Conservation (phyloP, 352 stramenopile species). For the Phytophthora vignae region DNA sequence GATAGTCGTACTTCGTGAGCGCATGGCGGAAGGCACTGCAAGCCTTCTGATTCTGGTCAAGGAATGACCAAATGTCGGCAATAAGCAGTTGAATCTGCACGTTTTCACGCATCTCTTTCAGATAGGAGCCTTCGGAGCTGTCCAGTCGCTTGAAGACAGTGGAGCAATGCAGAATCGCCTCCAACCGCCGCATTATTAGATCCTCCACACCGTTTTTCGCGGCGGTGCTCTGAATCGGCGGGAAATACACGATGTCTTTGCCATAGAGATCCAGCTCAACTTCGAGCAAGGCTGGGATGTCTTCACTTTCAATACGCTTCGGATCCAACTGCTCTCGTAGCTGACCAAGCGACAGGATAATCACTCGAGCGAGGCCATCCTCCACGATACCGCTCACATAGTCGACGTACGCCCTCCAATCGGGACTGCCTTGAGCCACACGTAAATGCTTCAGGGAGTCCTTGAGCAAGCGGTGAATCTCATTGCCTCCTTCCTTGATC, state of each 20-base stretch:
- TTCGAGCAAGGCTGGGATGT: slow-evolving; percentile 89
- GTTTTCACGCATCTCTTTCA: slow-evolving; percentile 91
- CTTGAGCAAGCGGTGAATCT: slow-evolving; percentile 90
- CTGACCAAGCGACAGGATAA: slow-evolving; percentile 72
- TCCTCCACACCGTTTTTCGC: slow-evolving; percentile 68
- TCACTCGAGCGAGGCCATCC: slow-evolving; percentile 76
- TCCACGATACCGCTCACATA: slow-evolving; percentile 93
- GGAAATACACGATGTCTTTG: slow-evolving; percentile 87
- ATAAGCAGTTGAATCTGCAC: slow-evolving; percentile 78
- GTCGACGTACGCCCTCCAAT: slow-evolving; percentile 94
- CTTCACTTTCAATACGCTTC: slow-evolving; percentile 81
- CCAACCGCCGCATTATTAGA: slow-evolving; percentile 68
- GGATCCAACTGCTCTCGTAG: slow-evolving; percentile 89
- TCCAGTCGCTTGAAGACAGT: slow-evolving; percentile 90
- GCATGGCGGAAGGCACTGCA: slow-evolving; percentile 68
- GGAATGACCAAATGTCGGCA: slow-evolving; percentile 81
- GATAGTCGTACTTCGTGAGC: slow-evolving; percentile 92
- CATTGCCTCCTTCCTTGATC: slow-evolving; percentile 91
- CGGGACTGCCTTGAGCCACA: slow-evolving; percentile 89
- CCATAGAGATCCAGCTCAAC: slow-evolving; percentile 93
- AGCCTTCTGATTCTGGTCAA: slow-evolving; percentile 81
- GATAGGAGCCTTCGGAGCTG: slow-evolving; percentile 85
- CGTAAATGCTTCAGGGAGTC: slow-evolving; percentile 91
- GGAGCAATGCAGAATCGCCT: slow-evolving; percentile 70
- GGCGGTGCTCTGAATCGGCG: slow-evolving; percentile 55